These are phyloP conservation scores for Corylus avellana DNA, from an alignment of 306 rosid genomes.

Conservation along the genomic window DNA sequence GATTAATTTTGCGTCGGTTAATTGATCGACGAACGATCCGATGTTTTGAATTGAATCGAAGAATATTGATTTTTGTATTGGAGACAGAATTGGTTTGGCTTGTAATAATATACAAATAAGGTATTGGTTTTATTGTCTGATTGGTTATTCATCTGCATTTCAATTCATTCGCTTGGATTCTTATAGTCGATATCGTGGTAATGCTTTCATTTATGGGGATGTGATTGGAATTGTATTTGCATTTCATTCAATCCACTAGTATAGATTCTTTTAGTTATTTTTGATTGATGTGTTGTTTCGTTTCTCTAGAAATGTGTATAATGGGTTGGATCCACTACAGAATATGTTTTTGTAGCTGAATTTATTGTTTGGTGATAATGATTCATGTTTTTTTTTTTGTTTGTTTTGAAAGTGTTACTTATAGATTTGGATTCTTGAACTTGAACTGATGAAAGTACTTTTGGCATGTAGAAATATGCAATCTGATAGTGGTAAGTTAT, in stretches of 20 bases:
- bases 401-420: slow-evolving; percentile 27
- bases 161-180: slow-evolving; percentile 22
- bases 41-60: slow-evolving; percentile 59
- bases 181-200: slow-evolving; percentile 23
- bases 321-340: slow-evolving; percentile 45
- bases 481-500: slow-evolving; percentile 92
- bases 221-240: slow-evolving; percentile 28
- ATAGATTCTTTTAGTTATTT: slow-evolving; percentile 22
- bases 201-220: slow-evolving; percentile 37
- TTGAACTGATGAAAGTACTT: slow-evolving; percentile 32
- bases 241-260: slow-evolving; percentile 26
- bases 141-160: slow-evolving; percentile 40
- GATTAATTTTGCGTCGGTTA: slow-evolving; percentile 47
- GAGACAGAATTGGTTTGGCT: slow-evolving; percentile 46
- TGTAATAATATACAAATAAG: slow-evolving; percentile 37
- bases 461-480: slow-evolving; percentile 82
- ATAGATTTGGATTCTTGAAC: slow-evolving; percentile 43
- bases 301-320: slow-evolving; percentile 13
- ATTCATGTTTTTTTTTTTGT: slow-evolving; percentile 4
- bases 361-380: slow-evolving; percentile 13
- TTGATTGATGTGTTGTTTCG: slow-evolving; percentile 5
- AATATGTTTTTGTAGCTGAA: slow-evolving; percentile 9
- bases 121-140: slow-evolving; percentile 39
- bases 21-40: slow-evolving; percentile 83
- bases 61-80: slow-evolving; percentile 49